phyloP scores from a whole-genome alignment of 2,329 filamentous ascomycete genomes.

The Cadophora malorum region DNA sequence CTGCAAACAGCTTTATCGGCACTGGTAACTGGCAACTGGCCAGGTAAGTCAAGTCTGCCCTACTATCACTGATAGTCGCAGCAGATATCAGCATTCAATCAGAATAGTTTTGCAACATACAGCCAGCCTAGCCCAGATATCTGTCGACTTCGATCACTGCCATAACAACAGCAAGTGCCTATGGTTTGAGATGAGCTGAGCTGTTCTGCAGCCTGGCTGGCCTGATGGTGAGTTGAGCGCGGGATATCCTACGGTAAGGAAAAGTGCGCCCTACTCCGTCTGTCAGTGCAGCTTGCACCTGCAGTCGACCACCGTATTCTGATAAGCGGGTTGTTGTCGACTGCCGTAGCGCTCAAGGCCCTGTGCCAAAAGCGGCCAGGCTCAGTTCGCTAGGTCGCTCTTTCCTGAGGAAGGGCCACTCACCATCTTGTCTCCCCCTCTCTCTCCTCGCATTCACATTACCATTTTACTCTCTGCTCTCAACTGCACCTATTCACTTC shows the following conservation, averaged over 20 bases:
- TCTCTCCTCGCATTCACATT: conserved; percentile 20
- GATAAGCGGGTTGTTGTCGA: neutral
- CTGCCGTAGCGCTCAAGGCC: conserved; percentile 9
- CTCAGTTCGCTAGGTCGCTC: conserved; percentile 15
- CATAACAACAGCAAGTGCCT: neutral
- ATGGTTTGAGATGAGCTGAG: neutral
- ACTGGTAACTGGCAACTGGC: neutral
- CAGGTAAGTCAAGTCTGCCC: conserved; percentile 14
- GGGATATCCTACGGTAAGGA: neutral
- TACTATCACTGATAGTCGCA: conserved; percentile 10
- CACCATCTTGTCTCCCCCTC: conserved; percentile 23
- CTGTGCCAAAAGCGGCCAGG: conserved; percentile 20
- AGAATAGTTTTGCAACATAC: neutral
- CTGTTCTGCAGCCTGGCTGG: neutral
- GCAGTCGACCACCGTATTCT: neutral
- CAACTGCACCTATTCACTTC: neutral
- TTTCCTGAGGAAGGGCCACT: conserved; percentile 17
- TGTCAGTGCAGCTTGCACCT: neutral
- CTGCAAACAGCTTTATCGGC: neutral
- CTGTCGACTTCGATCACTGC: conserved; percentile 7
- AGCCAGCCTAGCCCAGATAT: conserved; percentile 13
- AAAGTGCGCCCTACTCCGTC: neutral
- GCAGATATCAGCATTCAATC: neutral
- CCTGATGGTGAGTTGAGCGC: neutral
- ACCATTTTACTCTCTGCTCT: conserved; percentile 14